Evolutionary conservation across 371 early-diverging fungal genomes (phyloP).

Genomic region (Mucor irregularis): DNA sequence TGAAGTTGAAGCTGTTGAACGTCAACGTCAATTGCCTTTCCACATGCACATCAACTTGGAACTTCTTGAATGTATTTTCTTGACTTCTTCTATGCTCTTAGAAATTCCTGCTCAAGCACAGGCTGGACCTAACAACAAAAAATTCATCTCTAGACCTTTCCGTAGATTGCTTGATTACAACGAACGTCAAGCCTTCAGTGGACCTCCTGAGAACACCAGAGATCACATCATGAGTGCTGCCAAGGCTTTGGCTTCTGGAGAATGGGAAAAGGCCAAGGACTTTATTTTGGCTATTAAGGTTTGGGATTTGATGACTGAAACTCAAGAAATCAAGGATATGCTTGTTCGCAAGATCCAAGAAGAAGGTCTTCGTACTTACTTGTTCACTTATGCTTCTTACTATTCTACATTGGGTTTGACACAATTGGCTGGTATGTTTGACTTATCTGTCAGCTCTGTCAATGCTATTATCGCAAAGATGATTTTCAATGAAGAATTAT

Average conservation of each 20-base stretch:
- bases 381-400: conserved; percentile 88
- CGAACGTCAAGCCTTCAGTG: conserved; percentile 93
- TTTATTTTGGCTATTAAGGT: conserved; percentile 89
- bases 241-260: conserved; percentile 88
- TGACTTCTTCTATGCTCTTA: conserved; percentile 93
- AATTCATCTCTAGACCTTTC: conserved; percentile 90
- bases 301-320: conserved; percentile 90
- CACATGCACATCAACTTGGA: conserved; percentile 99
- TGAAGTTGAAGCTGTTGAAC: conserved; percentile 85
- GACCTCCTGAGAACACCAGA: conserved; percentile 96
- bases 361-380: conserved; percentile 94
- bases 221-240: conserved; percentile 98
- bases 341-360: conserved; percentile 88
- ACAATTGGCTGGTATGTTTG: conserved; percentile 86
- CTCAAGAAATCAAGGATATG: conserved; percentile 86
- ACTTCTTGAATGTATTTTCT: conserved; percentile 94
- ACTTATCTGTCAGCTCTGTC: conserved; percentile 66
- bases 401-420: conserved; percentile 86
- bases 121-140: conserved; percentile 78
- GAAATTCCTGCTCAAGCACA: conserved; percentile 96
- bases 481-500: conserved; percentile 91
- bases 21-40: conserved; percentile 95
- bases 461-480: conserved; percentile 85
- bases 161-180: conserved; percentile 92
- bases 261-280: conserved; percentile 89